These are phyloP conservation scores for Botryosphaeria dothidea DNA, from an alignment of 2,329 filamentous ascomycete species.

Conservation along the genomic window DNA sequence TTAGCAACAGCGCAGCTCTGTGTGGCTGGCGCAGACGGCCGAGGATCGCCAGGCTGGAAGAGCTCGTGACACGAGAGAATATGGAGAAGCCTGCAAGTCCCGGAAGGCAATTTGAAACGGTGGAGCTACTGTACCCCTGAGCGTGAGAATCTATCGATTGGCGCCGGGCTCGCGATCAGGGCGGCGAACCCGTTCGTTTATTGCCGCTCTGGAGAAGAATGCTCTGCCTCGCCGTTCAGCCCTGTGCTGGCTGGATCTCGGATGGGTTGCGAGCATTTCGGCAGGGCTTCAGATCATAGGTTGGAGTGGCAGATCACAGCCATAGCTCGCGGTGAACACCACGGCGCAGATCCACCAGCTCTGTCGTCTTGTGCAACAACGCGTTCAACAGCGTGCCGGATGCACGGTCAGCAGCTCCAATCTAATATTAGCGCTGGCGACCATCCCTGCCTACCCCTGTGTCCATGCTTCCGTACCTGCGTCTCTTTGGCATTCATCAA, in stretches of 20 bases:
- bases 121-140: conserved; percentile 17
- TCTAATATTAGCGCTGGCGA: conserved; percentile 19
- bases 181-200: neutral
- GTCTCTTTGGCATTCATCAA: conserved; percentile 14
- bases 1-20: neutral
- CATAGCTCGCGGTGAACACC: conserved; percentile 10
- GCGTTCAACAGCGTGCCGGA: conserved; percentile 12
- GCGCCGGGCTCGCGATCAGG: conserved; percentile 9
- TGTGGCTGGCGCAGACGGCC: neutral
- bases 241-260: neutral
- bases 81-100: conserved; percentile 4
- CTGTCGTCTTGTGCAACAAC: conserved; percentile 13
- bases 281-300: neutral
- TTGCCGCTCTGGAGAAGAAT: neutral
- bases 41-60: conserved; percentile 6
- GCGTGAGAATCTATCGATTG: conserved; percentile 17
- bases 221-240: neutral
- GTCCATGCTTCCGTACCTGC: conserved; percentile 14
- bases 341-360: conserved; percentile 7
- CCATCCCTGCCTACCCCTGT: conserved; percentile 20
- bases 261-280: neutral
- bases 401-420: conserved; percentile 7
- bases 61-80: conserved; percentile 15
- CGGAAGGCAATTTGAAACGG: conserved; percentile 12
- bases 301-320: conserved; percentile 4